phyloP scores from a whole-genome alignment of 2,329 filamentous ascomycete genomes.

The Aspergillus awamori region DNA sequence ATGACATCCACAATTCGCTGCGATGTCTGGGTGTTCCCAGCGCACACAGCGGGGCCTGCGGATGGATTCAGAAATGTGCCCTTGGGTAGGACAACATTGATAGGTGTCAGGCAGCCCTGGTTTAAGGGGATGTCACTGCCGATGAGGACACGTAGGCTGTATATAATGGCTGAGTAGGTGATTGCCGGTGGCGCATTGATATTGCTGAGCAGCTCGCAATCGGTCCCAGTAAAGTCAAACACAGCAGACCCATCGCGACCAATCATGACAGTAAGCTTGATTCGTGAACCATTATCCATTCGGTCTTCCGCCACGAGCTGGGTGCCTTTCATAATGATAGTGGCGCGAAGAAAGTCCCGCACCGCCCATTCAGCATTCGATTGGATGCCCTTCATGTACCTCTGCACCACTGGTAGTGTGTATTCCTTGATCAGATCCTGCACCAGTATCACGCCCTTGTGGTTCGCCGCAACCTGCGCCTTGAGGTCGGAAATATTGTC shows the following conservation, averaged over 20 bases:
- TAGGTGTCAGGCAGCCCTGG: slow-evolving; percentile 76
- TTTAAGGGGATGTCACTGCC: slow-evolving; percentile 78
- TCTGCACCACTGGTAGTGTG: slow-evolving; percentile 37
- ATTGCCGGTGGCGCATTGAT: slow-evolving; percentile 77
- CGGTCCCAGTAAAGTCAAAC: slow-evolving; percentile 78
- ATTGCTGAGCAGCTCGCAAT: slow-evolving; percentile 71
- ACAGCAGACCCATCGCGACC: slow-evolving; percentile 67
- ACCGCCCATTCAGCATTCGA: slow-evolving; percentile 69
- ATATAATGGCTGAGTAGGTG: slow-evolving; percentile 79
- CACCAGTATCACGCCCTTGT: slow-evolving; percentile 44
- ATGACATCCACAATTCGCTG: slow-evolving; percentile 79
- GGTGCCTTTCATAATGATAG: too few species aligned
- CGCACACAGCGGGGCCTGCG: slow-evolving; percentile 73
- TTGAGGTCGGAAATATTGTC: slow-evolving; percentile 53
- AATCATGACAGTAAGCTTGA: slow-evolving; percentile 53
- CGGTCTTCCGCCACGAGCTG: slow-evolving; percentile 62
- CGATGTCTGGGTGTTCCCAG: slow-evolving; percentile 76
- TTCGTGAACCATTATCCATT: slow-evolving; percentile 77
- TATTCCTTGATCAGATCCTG: slow-evolving; percentile 40
- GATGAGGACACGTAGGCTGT: slow-evolving; percentile 75
- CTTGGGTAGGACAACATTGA: slow-evolving; percentile 70
- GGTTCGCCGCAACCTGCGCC: slow-evolving; percentile 49
- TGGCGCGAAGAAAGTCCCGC: too few species aligned
- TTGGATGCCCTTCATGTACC: slow-evolving; percentile 56
- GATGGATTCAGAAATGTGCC: slow-evolving; percentile 73